Conservation (phyloP, 345 rosid species). For the Populus deltoides region DNA sequence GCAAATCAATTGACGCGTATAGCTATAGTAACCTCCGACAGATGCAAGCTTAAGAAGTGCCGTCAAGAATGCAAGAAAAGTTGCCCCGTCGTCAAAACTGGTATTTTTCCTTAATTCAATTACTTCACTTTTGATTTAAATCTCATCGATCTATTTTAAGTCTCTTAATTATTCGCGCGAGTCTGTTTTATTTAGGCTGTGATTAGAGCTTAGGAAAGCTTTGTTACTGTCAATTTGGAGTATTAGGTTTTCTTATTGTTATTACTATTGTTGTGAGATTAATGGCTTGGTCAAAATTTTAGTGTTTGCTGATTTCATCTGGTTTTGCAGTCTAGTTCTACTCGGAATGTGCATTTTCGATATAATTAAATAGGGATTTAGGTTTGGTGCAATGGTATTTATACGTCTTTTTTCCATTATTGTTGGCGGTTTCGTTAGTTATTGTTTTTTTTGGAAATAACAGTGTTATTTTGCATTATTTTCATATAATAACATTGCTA, state of each 20-base stretch:
- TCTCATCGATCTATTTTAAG: too few species aligned
- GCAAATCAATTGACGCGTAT: constrained; percentile 90
- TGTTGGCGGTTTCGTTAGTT: too few species aligned
- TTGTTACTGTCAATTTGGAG: background rate
- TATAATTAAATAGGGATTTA: too few species aligned
- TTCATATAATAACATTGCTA: too few species aligned
- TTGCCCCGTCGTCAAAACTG: constrained; percentile 98
- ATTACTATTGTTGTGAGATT: background rate
- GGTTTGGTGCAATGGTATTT: too few species aligned
- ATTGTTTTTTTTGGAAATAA: too few species aligned
- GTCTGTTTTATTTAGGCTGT: background rate
- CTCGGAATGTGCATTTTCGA: too few species aligned
- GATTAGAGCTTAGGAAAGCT: background rate
- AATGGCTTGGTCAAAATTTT: too few species aligned
- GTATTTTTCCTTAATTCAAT: constrained; percentile 25
- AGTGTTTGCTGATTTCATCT: too few species aligned
- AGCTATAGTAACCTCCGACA: constrained; percentile 82
- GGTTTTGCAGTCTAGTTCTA: too few species aligned
- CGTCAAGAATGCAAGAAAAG: constrained; percentile 98
- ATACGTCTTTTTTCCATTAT: too few species aligned
- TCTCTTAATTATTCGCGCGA: background rate
- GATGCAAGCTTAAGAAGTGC: constrained; percentile 97
- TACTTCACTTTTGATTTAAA: background rate
- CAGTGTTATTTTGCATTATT: too few species aligned
- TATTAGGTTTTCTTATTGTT: background rate